phyloP scores from a whole-genome alignment of 2,329 filamentous ascomycete genomes.

The Xylariaceae sp. region DNA sequence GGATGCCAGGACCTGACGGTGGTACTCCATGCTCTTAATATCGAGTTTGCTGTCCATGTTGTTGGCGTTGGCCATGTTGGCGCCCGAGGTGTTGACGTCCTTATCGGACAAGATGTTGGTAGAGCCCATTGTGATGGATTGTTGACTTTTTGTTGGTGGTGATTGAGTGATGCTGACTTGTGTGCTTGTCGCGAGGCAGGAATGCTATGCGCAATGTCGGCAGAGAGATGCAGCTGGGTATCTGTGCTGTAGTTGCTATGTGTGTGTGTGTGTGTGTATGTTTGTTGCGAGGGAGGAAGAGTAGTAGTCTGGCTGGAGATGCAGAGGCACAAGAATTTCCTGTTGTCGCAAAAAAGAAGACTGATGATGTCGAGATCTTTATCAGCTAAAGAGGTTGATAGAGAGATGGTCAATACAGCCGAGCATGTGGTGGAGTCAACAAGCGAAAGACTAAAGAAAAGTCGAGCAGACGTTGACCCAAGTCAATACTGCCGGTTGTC shows the following conservation, averaged over 20 bases:
- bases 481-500: slow-evolving; percentile 17
- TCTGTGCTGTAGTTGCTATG: neutral
- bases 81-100: slow-evolving; percentile 58
- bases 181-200: neutral
- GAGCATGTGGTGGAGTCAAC: neutral
- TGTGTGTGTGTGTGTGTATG: neutral
- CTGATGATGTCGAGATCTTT: neutral
- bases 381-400: neutral
- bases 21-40: slow-evolving; percentile 70
- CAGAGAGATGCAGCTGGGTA: neutral
- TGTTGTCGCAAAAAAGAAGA: neutral
- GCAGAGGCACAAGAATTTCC: neutral
- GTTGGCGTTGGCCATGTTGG: slow-evolving; percentile 22
- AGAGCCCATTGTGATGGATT: slow-evolving; percentile 43
- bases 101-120: slow-evolving; percentile 58
- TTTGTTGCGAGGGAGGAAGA: neutral
- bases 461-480: slow-evolving; percentile 4
- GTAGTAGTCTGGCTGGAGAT: neutral
- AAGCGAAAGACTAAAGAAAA: slow-evolving; percentile 5
- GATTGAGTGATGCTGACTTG: neutral
- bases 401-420: neutral
- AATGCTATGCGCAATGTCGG: neutral
- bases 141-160: neutral
- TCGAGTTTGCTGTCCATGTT: slow-evolving; percentile 36
- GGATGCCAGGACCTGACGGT: slow-evolving; percentile 69